Evolutionary conservation across 106 monocot species (phyloP).

Genomic region (Dendrobium chrysotoxum): DNA sequence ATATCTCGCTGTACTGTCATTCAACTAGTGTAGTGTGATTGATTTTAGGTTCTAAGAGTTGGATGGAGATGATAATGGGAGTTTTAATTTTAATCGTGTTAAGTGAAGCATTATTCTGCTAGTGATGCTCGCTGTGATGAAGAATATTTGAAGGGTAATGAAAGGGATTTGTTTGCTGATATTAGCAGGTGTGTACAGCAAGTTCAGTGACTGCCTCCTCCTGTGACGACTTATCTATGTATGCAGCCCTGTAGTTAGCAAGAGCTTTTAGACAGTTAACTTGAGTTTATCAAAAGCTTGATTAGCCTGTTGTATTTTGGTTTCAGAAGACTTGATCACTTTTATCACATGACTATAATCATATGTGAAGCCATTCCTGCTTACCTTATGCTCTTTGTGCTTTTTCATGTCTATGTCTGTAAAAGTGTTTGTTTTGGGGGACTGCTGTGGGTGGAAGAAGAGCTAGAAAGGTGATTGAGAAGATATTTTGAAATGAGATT

Average conservation of each 20-base stretch:
- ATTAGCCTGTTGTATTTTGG: neutral
- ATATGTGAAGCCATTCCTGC: neutral
- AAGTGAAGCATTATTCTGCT: neutral
- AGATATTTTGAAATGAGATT: too few relatives aligned
- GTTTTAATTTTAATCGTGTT: neutral
- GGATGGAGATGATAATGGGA: neutral
- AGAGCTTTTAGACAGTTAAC: neutral
- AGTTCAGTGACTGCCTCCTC: neutral
- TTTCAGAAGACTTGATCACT: neutral
- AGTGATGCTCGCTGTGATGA: neutral
- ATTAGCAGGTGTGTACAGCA: neutral
- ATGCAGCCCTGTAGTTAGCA: neutral
- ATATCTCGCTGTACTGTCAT: neutral
- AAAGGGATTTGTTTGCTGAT: neutral
- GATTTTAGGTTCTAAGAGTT: neutral
- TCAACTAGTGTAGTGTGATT: neutral
- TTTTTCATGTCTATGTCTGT: neutral
- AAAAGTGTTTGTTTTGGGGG: neutral
- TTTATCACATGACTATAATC: neutral
- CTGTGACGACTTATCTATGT: neutral
- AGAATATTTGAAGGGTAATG: neutral
- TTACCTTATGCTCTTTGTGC: neutral
- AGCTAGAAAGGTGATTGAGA: too few relatives aligned
- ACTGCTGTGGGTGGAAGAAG: too few relatives aligned
- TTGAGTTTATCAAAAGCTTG: neutral